Conservation (phyloP, 2,329 filamentous ascomycete species). For the Colletotrichum godetiae region DNA sequence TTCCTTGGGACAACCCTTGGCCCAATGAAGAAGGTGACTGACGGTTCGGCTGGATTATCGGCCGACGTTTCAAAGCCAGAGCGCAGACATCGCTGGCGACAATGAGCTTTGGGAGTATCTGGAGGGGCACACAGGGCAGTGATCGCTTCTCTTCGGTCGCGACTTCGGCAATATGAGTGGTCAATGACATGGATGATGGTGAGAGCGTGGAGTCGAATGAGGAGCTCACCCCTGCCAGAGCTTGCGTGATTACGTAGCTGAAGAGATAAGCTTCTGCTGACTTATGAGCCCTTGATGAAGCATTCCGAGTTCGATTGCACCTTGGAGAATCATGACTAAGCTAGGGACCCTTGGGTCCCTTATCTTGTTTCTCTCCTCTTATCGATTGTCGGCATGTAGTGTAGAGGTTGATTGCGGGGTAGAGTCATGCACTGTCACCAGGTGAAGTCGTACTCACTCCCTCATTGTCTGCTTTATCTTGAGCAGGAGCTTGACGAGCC, state of each 20-base stretch:
- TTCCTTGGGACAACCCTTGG: slow-evolving; percentile 13
- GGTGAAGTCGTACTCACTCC: neutral
- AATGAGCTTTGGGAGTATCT: slow-evolving; percentile 5
- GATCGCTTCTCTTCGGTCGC: slow-evolving; percentile 28
- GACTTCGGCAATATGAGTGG: slow-evolving; percentile 31
- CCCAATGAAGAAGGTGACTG: slow-evolving; percentile 32
- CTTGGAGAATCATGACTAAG: neutral
- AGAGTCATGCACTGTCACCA: neutral
- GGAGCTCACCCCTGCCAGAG: slow-evolving; percentile 29
- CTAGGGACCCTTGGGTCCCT: neutral
- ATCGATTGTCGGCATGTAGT: neutral
- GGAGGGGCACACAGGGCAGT: slow-evolving; percentile 4
- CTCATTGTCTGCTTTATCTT: neutral
- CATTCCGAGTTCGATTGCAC: neutral
- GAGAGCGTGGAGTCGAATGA: slow-evolving; percentile 34
- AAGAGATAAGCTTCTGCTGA: slow-evolving; percentile 19
- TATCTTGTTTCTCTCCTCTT: neutral
- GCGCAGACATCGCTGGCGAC: slow-evolving; percentile 21
- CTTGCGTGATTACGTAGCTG: slow-evolving; percentile 31
- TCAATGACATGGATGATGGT: slow-evolving; percentile 32
- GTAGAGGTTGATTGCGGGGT: neutral
- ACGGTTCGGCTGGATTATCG: slow-evolving; percentile 27
- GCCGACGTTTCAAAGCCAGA: slow-evolving; percentile 27
- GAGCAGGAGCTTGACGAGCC: neutral
- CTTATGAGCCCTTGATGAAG: neutral